Conservation (phyloP, 164 flowering plant species). For the Vitis labrusca region DNA sequence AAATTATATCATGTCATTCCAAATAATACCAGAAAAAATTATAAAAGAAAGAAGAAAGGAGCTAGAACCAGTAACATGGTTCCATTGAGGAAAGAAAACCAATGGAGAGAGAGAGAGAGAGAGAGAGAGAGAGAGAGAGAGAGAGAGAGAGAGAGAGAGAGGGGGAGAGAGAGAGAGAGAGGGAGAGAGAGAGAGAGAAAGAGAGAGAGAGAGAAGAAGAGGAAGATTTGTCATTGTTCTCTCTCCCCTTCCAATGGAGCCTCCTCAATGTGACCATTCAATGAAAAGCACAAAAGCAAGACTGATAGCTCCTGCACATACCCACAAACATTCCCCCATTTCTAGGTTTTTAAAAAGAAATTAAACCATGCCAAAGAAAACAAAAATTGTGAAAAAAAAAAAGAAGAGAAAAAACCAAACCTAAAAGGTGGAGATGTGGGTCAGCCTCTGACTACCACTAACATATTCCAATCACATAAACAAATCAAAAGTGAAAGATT, state of each 20-base stretch:
- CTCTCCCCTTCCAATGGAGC: constrained; percentile 33
- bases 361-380: constrained; percentile 33
- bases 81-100: neutral
- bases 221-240: neutral
- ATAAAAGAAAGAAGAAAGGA: too few relatives aligned
- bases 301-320: constrained; percentile 23
- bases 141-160: neutral
- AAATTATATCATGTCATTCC: too few relatives aligned
- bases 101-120: neutral
- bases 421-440: constrained; percentile 24
- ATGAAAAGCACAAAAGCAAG: constrained; percentile 44
- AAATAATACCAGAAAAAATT: too few relatives aligned
- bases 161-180: neutral
- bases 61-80: too few relatives aligned
- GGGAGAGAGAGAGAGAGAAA: too few relatives aligned
- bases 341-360: neutral
- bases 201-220: neutral
- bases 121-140: too few relatives aligned
- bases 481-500: constrained; percentile 43
- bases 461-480: constrained; percentile 45
- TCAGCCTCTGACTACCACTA: constrained; percentile 47
- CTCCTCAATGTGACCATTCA: constrained; percentile 47
- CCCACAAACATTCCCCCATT: constrained; percentile 6
- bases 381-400: neutral
- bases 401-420: neutral